Percentiles rank a stretch among this genome's conserved stretches.
phyloP scores from a whole-genome alignment of 768 basidiomycete genomes.

The Dentipellis sp. region DNA sequence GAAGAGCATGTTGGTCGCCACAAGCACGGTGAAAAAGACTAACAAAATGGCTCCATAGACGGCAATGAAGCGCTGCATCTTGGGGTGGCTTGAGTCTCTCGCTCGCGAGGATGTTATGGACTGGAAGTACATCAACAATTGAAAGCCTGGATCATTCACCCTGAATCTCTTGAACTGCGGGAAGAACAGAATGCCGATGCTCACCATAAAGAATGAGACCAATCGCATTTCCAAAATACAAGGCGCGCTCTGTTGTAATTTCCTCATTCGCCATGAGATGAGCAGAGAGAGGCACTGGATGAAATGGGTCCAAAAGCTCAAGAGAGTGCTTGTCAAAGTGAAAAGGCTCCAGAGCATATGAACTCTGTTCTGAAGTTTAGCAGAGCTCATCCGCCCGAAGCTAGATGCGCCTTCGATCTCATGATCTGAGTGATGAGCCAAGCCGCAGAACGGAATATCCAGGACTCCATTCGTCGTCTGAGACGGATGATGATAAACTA shows the following conservation, averaged over 20 bases:
- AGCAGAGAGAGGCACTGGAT: no score
- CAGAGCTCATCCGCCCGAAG: no score
- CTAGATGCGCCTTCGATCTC: no score
- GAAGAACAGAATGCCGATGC: neutral
- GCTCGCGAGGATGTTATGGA: neutral
- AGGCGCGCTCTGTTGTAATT: constrained; percentile 2
- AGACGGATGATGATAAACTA: no score
- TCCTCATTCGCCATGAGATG: neutral
- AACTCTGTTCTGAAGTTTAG: no score
- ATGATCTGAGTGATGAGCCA: no score
- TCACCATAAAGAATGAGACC: constrained; percentile 7
- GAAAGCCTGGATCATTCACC: neutral
- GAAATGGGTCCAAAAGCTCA: no score
- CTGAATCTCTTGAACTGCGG: neutral
- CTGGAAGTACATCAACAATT: constrained; percentile 3
- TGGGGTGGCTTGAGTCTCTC: neutral
- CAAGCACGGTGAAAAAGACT: constrained; percentile 19
- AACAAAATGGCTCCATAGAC: constrained; percentile 18
- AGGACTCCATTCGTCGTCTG: no score
- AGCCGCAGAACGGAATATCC: no score
- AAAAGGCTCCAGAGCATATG: no score
- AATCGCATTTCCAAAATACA: constrained; percentile 4
- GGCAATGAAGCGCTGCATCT: constrained; percentile 12
- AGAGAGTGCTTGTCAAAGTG: no score
- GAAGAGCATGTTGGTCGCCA: constrained; percentile 18